Percentiles rank a stretch among this genome's conserved stretches.
Conservation (phyloP, 768 basidiomycete genomes). For the Naganishia vishniacii region DNA sequence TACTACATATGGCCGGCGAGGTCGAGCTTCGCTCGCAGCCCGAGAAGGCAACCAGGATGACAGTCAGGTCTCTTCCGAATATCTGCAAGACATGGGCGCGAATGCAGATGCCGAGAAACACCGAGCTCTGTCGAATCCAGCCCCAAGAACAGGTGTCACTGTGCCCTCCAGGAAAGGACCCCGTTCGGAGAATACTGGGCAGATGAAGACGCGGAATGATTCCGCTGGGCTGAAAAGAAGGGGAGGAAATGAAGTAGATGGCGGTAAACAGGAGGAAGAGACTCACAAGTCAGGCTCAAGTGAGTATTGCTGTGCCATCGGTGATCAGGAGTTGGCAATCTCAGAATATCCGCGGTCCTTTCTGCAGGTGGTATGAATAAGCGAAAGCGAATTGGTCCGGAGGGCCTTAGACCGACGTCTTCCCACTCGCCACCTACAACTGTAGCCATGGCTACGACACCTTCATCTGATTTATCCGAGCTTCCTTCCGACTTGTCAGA, state of each 20-base stretch:
- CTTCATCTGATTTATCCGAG: conserved; percentile 7
- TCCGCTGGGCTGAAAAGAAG: too few relatives aligned
- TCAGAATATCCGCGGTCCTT: too few relatives aligned
- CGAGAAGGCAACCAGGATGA: not conserved
- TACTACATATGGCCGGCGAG: conserved; percentile 3
- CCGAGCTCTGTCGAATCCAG: not conserved
- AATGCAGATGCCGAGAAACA: not conserved
- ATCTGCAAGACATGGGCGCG: not conserved
- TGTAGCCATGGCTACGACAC: not conserved
- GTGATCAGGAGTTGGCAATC: too few relatives aligned
- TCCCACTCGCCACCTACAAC: not conserved
- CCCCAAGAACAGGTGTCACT: too few relatives aligned
- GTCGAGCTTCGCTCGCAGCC: conserved; percentile 5
- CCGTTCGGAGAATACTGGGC: too few relatives aligned
- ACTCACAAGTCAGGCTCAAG: too few relatives aligned
- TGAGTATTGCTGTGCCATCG: too few relatives aligned
- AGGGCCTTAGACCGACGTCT: not conserved
- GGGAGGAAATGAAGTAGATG: too few relatives aligned
- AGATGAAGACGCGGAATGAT: too few relatives aligned
- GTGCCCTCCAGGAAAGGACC: too few relatives aligned
- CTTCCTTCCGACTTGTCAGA: not conserved
- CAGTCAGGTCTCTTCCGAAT: not conserved
- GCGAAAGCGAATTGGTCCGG: not conserved
- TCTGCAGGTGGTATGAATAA: not conserved
- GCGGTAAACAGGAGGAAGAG: too few relatives aligned